Evolutionary conservation across 495 filamentous ascomycete genomes (phyloP).

Genomic region (Xylaria curta): DNA sequence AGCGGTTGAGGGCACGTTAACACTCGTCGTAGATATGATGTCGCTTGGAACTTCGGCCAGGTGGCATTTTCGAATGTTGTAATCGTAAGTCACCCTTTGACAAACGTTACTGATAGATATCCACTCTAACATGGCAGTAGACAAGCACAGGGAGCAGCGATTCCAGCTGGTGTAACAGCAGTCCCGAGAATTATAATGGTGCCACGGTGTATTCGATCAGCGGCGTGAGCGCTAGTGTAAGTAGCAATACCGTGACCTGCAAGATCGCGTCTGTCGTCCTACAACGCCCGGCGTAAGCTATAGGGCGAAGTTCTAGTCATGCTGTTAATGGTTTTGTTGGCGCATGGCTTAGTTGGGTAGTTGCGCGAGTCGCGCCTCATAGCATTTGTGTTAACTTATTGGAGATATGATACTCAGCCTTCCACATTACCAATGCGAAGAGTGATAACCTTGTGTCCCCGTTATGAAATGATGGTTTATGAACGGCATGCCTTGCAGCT

Average conservation of each 20-base stretch:
- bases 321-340: neutral
- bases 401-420: neutral
- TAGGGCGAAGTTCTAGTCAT: neutral
- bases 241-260: constrained; percentile 43
- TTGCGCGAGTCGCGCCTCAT: neutral
- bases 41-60: constrained; percentile 47
- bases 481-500: neutral
- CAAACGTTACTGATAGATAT: neutral
- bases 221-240: constrained; percentile 39
- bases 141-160: constrained; percentile 35
- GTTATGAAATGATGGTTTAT: neutral
- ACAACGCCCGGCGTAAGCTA: constrained; percentile 31
- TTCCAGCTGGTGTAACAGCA: constrained; percentile 42
- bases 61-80: constrained; percentile 47
- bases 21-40: constrained; percentile 32
- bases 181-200: constrained; percentile 45
- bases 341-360: neutral
- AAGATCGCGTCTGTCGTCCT: constrained; percentile 43
- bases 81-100: constrained; percentile 40
- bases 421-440: neutral
- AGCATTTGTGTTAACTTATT: neutral
- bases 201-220: constrained; percentile 42
- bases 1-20: neutral
- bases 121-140: constrained; percentile 23
- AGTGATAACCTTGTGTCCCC: neutral